Evolutionary conservation across 805 yeast species (phyloP).

Genomic region (Wickerhamiella slavikovae): DNA sequence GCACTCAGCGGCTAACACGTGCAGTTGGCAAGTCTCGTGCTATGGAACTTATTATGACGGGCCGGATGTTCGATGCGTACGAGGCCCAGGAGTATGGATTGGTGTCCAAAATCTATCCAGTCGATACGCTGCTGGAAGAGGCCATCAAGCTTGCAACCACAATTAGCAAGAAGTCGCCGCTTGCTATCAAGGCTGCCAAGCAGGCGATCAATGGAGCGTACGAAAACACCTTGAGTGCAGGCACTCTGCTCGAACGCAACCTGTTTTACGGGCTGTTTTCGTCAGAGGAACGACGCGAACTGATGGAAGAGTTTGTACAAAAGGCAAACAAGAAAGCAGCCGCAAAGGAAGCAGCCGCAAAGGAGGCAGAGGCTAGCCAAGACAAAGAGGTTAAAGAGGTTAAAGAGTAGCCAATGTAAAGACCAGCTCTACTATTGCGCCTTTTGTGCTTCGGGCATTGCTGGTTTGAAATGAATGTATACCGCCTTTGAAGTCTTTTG

Average conservation of each 20-base stretch:
- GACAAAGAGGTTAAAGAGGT: conserved; percentile 18
- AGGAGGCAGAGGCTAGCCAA: conserved; percentile 22
- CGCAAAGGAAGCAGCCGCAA: no score
- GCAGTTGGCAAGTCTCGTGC: conserved; percentile 31
- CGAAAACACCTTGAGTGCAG: conserved; percentile 21
- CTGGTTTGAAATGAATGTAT: no score
- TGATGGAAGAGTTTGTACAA: conserved; percentile 17
- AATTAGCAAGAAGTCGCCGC: conserved; percentile 23
- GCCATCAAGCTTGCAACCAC: conserved; percentile 26
- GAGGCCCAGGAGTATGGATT: conserved; percentile 30
- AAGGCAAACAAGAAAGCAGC: no score
- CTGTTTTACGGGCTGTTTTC: conserved; percentile 28
- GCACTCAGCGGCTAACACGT: conserved; percentile 29
- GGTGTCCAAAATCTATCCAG: conserved; percentile 23
- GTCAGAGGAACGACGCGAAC: conserved; percentile 27
- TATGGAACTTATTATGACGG: conserved; percentile 29
- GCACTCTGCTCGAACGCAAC: conserved; percentile 24
- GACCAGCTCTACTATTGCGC: no score
- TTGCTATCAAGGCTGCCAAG: conserved; percentile 28
- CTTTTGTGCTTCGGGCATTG: no score
- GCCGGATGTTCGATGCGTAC: conserved; percentile 23
- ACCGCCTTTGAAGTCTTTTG: no score
- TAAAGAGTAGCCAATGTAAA: no score
- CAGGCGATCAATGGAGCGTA: conserved; percentile 23
- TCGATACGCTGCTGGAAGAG: conserved; percentile 21